A percentile compares a stretch with the other conserved stretches of the same genome.
Conservation (phyloP, 1,284 basidiomycete species). For the Ceratobasidium sp. region DNA sequence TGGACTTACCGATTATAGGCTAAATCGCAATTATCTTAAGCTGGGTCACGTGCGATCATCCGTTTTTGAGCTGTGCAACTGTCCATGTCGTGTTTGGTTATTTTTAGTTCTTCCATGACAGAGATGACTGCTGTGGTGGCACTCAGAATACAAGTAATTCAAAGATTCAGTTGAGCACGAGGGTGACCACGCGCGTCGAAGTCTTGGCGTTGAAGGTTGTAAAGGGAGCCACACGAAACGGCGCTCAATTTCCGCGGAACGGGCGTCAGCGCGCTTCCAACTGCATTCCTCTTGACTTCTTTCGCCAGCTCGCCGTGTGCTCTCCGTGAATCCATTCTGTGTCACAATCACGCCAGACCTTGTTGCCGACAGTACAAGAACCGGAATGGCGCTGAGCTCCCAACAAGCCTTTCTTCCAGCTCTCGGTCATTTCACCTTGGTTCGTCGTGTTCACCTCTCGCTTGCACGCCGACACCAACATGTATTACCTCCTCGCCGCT, state of each 20-base stretch:
- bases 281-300: too few relatives aligned
- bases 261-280: too few relatives aligned
- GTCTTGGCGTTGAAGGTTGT: too few relatives aligned
- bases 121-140: background rate
- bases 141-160: too few relatives aligned
- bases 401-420: background rate
- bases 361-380: conserved; percentile 7
- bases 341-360: background rate
- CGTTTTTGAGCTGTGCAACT: conserved; percentile 1
- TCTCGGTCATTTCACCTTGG: conserved; percentile 3
- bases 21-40: conserved; percentile 33
- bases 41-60: background rate
- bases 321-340: background rate
- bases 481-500: conserved; percentile 23
- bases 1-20: conserved; percentile 16
- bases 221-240: too few relatives aligned
- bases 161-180: too few relatives aligned
- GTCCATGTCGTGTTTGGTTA: background rate
- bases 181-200: too few relatives aligned
- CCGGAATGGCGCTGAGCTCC: conserved; percentile 2
- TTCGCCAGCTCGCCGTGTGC: background rate
- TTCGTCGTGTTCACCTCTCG: conserved; percentile 16
- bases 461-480: conserved; percentile 10
- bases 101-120: conserved; percentile 12
- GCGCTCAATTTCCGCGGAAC: too few relatives aligned